Evolutionary conservation across 768 basidiomycete species (phyloP).

Genomic region (Calocera viscosa): DNA sequence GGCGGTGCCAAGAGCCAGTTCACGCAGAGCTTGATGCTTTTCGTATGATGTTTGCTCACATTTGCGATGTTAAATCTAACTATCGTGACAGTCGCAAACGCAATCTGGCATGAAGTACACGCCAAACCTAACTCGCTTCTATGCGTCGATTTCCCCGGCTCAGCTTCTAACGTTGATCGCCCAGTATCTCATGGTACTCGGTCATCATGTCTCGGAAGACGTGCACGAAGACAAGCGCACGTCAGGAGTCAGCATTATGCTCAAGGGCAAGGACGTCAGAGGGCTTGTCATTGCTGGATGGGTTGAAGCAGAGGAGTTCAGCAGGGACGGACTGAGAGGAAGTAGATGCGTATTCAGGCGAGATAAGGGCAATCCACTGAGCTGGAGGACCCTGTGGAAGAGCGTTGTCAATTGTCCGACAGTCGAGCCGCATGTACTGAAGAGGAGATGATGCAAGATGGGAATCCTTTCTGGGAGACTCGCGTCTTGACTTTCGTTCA

Average conservation of each 20-base stretch:
- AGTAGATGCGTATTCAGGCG: constrained; percentile 40
- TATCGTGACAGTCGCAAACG: constrained; percentile 59
- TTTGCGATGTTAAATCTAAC: neutral
- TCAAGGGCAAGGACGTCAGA: constrained; percentile 59
- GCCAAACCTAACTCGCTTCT: constrained; percentile 72
- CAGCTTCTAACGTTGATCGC: constrained; percentile 43
- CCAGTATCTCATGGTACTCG: constrained; percentile 38
- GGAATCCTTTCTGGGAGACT: too few species aligned
- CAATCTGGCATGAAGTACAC: constrained; percentile 60
- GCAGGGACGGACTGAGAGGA: constrained; percentile 36
- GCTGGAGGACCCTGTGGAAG: constrained; percentile 69
- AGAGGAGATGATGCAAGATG: neutral
- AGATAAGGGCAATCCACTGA: constrained; percentile 62
- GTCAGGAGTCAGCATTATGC: constrained; percentile 32
- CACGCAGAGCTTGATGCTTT: constrained; percentile 66
- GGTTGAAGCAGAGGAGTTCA: constrained; percentile 56
- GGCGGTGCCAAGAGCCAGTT: constrained; percentile 49
- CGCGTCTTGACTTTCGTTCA: neutral
- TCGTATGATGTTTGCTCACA: constrained; percentile 40
- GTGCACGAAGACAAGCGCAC: constrained; percentile 11
- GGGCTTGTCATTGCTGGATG: constrained; percentile 59
- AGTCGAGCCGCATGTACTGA: constrained; percentile 48
- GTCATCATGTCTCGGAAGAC: constrained; percentile 31
- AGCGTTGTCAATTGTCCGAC: constrained; percentile 38
- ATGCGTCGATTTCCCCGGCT: constrained; percentile 44